These are phyloP conservation scores for Pyrenophora seminiperda DNA, from an alignment of 2,329 filamentous ascomycete genomes.

Conservation along the genomic window DNA sequence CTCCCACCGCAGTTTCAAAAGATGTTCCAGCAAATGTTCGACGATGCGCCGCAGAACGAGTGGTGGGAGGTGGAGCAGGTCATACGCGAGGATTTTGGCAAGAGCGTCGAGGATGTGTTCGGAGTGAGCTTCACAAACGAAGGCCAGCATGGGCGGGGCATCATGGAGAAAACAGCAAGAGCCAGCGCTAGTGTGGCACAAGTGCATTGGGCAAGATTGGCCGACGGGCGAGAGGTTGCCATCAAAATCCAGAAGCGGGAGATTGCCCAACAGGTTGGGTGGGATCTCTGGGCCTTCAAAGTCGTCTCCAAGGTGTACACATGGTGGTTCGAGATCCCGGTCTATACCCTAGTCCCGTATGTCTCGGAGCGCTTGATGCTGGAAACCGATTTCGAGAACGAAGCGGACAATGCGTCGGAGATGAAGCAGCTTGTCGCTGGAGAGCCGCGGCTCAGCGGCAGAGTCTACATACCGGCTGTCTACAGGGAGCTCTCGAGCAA, in stretches of 20 bases:
- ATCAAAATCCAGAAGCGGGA: conserved; percentile 97
- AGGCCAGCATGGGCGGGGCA: conserved; percentile 59
- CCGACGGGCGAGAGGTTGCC: conserved; percentile 88
- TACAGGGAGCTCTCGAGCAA: conserved; percentile 81
- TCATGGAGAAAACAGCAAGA: conserved; percentile 73
- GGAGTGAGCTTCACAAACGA: conserved; percentile 78
- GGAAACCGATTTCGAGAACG: conserved; percentile 93
- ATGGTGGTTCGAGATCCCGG: conserved; percentile 87
- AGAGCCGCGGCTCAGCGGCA: conserved; percentile 75
- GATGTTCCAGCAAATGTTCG: conserved; percentile 97
- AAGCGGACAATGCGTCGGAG: conserved; percentile 82
- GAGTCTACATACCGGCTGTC: conserved; percentile 87
- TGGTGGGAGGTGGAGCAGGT: conserved; percentile 87
- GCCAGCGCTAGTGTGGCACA: conserved; percentile 93
- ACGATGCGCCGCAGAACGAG: conserved; percentile 90
- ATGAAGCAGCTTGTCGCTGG: conserved; percentile 78
- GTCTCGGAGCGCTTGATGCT: conserved; percentile 89
- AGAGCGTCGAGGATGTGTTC: conserved; percentile 86
- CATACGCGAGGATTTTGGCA: conserved; percentile 84
- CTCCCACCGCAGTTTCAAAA: conserved; percentile 92
- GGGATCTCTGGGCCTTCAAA: conserved; percentile 97
- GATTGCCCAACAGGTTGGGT: conserved; percentile 86
- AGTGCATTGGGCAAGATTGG: conserved; percentile 88
- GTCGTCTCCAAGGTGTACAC: conserved; percentile 83
- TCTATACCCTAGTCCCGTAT: conserved; percentile 89